Percentiles rank a stretch among this genome's conserved stretches.
phyloP scores from a whole-genome alignment of 1,284 basidiomycete genomes.

The Phylloporus gajari region DNA sequence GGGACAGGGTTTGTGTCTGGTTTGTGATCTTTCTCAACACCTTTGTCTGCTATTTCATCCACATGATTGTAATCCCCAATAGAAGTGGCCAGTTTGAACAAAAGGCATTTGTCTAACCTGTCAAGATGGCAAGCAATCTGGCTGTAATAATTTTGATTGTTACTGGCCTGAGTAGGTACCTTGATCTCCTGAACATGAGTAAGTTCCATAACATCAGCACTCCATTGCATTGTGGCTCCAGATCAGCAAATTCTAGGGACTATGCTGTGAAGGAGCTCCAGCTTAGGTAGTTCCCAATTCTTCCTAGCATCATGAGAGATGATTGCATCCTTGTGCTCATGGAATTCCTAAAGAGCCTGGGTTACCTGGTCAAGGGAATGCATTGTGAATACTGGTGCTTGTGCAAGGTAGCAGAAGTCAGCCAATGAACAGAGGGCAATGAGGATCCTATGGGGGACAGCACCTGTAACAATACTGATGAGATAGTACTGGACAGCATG shows the following conservation, averaged over 20 bases:
- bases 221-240: conserved; percentile 6
- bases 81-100: neutral
- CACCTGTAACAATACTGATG: neutral
- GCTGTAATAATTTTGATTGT: conserved; percentile 8
- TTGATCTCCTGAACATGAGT: conserved; percentile 8
- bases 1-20: neutral
- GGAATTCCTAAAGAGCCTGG: conserved; percentile 13
- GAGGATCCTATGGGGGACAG: conserved; percentile 3
- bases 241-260: neutral
- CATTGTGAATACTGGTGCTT: conserved; percentile 13
- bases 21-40: neutral
- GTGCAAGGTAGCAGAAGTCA: conserved; percentile 12
- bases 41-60: neutral
- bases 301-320: neutral
- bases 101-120: neutral
- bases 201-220: conserved; percentile 7
- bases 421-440: neutral
- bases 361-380: conserved; percentile 1
- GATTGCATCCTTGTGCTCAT: conserved; percentile 17
- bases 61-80: neutral
- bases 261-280: no score
- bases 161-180: neutral
- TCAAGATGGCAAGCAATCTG: neutral
- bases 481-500: neutral
- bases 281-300: conserved; percentile 7